Conservation (phyloP, 2,329 filamentous ascomycete species). For the Paraphaeosphaeria sporulosa region DNA sequence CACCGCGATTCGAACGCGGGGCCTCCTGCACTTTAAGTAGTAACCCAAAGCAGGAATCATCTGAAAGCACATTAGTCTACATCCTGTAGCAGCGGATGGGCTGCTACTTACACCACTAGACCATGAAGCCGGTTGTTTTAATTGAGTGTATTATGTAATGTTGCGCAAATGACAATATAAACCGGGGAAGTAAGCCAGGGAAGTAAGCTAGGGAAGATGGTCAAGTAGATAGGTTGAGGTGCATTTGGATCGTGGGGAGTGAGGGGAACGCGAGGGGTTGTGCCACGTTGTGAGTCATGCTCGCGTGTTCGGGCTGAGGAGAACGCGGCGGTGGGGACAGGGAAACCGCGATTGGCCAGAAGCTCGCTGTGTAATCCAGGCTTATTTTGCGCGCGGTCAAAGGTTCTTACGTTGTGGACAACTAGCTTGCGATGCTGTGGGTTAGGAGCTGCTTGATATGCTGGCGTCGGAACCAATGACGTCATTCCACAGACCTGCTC, state of each 20-base stretch:
- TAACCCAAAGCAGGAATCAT: constrained; percentile 12
- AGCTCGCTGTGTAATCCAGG: background rate
- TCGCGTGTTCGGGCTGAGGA: background rate
- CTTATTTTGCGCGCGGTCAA: too few species aligned
- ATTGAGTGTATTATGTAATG: too few species aligned
- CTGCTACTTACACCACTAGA: constrained; percentile 1
- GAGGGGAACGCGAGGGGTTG: background rate
- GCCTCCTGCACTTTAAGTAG: background rate
- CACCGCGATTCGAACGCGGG: constrained; percentile 13
- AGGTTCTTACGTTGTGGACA: too few species aligned
- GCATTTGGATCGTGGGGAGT: too few species aligned
- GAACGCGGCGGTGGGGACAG: background rate
- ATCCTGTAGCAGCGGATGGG: background rate
- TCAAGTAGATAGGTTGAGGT: too few species aligned
- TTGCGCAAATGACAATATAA: too few species aligned
- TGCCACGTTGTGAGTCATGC: background rate
- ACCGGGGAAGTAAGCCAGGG: background rate
- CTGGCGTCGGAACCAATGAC: too few species aligned
- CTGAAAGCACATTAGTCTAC: background rate
- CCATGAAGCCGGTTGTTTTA: constrained; percentile 5
- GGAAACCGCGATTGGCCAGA: background rate
- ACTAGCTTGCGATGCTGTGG: too few species aligned
- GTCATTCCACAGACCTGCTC: too few species aligned
- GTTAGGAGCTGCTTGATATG: too few species aligned
- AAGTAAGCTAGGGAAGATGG: background rate